Conservation (phyloP, 257 asterid species). For the Schizonepeta tenuifolia region DNA sequence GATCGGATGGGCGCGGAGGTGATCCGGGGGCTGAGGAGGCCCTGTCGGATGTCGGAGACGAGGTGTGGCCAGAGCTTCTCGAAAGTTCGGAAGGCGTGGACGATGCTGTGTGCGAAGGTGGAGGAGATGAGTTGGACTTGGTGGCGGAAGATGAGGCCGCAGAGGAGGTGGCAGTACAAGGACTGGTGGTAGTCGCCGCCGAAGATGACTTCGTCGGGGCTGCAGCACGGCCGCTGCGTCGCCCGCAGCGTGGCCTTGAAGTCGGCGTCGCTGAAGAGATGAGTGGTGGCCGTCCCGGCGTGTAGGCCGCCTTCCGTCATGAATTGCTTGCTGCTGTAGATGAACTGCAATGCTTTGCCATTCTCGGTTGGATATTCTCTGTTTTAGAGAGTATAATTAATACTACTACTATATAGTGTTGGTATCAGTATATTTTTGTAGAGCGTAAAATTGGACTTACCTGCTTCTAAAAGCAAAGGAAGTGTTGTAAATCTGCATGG, state of each 20-base stretch:
- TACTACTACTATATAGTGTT: too few species aligned
- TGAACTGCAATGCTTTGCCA: constrained; percentile 82
- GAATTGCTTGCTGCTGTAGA: constrained; percentile 80
- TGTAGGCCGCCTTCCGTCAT: constrained; percentile 77
- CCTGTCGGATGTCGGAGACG: constrained; percentile 54
- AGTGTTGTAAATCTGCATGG: constrained; percentile 72
- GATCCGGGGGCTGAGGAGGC: constrained; percentile 47
- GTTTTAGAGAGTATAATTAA: too few species aligned
- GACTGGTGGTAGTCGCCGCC: constrained; percentile 81
- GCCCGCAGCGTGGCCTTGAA: constrained; percentile 76
- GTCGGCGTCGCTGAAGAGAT: constrained; percentile 55
- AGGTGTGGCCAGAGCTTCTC: constrained; percentile 73
- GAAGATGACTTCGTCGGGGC: constrained; percentile 87
- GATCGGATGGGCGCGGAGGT: constrained; percentile 55
- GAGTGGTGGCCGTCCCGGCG: constrained; percentile 89
- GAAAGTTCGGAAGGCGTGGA: constrained; percentile 73
- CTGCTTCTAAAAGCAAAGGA: constrained; percentile 74
- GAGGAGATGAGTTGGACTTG: constrained; percentile 73
- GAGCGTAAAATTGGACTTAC: constrained; percentile 36
- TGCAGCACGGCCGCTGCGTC: constrained; percentile 71
- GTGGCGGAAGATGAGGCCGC: constrained; percentile 66
- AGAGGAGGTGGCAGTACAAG: constrained; percentile 76
- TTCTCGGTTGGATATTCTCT: constrained; percentile 75
- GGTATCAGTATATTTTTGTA: too few species aligned
- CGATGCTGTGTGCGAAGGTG: constrained; percentile 81